phyloP scores from a whole-genome alignment of 495 filamentous ascomycete genomes.

The Thermothielavioides terrestris region DNA sequence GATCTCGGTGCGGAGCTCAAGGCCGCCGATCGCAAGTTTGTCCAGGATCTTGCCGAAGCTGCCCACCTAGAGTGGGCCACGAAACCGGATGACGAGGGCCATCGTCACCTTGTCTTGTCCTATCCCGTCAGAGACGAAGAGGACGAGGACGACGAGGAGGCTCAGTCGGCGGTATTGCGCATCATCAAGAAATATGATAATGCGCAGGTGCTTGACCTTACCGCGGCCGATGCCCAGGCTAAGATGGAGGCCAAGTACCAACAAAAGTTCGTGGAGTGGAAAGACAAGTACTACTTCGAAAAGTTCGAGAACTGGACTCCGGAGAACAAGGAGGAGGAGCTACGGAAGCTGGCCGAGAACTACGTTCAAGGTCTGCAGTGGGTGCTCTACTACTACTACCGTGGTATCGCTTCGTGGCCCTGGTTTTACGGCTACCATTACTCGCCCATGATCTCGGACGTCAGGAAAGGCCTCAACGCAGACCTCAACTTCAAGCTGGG shows the following conservation, averaged over 20 bases:
- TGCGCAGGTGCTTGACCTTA: constrained; percentile 74
- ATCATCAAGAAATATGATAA: constrained; percentile 85
- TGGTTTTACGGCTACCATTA: constrained; percentile 99
- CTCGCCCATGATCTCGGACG: constrained; percentile 84
- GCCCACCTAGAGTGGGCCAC: constrained; percentile 78
- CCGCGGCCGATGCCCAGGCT: constrained; percentile 64
- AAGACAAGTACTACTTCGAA: constrained; percentile 79
- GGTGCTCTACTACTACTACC: constrained; percentile 98
- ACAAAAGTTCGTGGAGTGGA: constrained; percentile 81
- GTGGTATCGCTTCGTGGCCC: constrained; percentile 93
- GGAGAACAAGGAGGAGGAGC: constrained; percentile 64
- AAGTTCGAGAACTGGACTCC: constrained; percentile 83
- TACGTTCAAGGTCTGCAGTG: constrained; percentile 97
- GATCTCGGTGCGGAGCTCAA: constrained; percentile 67
- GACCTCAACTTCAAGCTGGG: constrained; percentile 88
- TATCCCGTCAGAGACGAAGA: constrained; percentile 44
- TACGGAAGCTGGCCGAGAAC: constrained; percentile 81
- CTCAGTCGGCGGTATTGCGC: constrained; percentile 68
- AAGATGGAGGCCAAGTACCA: constrained; percentile 77
- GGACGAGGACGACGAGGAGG: constrained; percentile 77
- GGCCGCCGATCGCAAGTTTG: constrained; percentile 83
- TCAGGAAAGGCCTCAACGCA: constrained; percentile 78
- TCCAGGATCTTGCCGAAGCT: constrained; percentile 76
- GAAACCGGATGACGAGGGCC: constrained; percentile 65
- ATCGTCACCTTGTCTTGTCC: constrained; percentile 68